Evolutionary conservation across 306 rosid species (phyloP).

Genomic region (Vigna trinervia): DNA sequence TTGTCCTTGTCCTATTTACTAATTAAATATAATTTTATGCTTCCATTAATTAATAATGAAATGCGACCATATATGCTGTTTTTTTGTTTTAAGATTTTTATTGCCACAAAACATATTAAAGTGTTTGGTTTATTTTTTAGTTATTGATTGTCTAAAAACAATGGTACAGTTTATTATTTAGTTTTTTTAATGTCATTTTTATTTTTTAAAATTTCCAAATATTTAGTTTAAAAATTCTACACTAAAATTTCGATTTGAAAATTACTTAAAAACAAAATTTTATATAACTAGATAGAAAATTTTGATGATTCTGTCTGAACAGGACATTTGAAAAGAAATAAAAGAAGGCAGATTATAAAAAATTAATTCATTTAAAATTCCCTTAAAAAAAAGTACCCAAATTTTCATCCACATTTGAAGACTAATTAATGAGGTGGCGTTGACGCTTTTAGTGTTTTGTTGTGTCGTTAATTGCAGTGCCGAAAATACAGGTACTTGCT

Average conservation of each 20-base stretch:
- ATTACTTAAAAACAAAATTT: too few species aligned
- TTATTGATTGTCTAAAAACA: neutral
- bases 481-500: neutral
- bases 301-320: neutral
- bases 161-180: neutral
- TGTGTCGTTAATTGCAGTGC: neutral
- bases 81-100: neutral
- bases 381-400: neutral
- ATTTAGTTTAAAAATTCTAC: neutral
- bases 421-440: neutral
- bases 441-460: neutral
- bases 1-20: neutral
- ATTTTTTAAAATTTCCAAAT: neutral
- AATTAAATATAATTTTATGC: too few species aligned
- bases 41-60: neutral
- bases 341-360: neutral
- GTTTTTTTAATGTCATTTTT: neutral
- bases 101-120: neutral
- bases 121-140: too few species aligned
- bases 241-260: neutral
- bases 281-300: neutral
- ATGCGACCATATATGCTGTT: neutral
- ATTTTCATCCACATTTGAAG: neutral
- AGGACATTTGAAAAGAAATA: neutral
- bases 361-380: neutral